Evolutionary conservation across 345 rosid genomes (phyloP).

Genomic region (Orychophragmus violaceus): DNA sequence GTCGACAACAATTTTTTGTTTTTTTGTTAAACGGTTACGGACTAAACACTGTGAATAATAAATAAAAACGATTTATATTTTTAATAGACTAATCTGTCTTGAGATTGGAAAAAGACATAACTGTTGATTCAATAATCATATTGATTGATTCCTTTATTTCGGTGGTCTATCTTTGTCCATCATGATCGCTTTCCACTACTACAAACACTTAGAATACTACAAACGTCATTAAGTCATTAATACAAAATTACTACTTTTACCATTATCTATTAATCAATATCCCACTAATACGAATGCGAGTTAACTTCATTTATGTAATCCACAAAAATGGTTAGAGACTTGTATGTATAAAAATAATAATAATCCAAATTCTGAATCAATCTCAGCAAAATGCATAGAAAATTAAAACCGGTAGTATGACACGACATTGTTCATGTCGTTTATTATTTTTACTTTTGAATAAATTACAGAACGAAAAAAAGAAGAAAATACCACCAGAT

Average conservation of each 20-base stretch:
- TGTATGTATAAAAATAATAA: not conserved
- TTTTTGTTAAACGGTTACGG: no score
- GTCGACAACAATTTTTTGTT: no score
- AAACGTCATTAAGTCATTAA: not conserved
- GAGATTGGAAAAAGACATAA: constrained; percentile 14
- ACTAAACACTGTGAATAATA: no score
- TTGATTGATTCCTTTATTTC: not conserved
- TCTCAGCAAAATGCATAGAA: not conserved
- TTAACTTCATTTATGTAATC: not conserved
- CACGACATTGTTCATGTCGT: not conserved
- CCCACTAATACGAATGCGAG: not conserved
- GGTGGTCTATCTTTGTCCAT: constrained; percentile 6
- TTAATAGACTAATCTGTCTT: no score
- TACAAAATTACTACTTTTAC: not conserved
- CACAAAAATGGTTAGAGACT: not conserved
- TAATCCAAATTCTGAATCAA: not conserved
- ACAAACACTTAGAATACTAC: not conserved
- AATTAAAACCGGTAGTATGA: not conserved
- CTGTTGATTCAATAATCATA: not conserved
- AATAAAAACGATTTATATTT: no score
- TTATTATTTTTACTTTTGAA: not conserved
- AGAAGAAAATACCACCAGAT: not conserved
- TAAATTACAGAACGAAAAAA: not conserved
- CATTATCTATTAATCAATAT: not conserved
- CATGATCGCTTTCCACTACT: not conserved